Conservation (phyloP, 2,329 filamentous ascomycete genomes). For the Verticillium alfalfae region DNA sequence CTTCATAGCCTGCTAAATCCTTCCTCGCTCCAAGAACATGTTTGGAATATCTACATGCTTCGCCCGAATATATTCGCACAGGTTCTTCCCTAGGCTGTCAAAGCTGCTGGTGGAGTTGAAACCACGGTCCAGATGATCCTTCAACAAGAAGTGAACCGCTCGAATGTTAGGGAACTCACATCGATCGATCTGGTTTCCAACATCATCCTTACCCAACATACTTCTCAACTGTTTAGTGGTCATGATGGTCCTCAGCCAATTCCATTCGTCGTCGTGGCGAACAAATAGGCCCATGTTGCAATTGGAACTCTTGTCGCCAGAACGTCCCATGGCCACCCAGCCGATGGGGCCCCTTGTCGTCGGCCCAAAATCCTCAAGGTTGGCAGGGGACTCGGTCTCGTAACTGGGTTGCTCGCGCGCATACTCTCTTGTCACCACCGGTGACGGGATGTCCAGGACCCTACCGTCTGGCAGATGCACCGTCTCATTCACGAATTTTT, state of each 20-base stretch:
- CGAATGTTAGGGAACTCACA: constrained; percentile 19
- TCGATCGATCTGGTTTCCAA: constrained; percentile 28
- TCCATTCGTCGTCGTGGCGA: not conserved
- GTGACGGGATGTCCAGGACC: constrained; percentile 1
- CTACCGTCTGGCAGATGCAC: constrained; percentile 15
- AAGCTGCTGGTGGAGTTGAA: constrained; percentile 42
- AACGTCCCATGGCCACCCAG: not conserved
- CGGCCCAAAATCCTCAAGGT: not conserved
- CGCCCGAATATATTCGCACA: constrained; percentile 39
- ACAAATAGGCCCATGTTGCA: constrained; percentile 3
- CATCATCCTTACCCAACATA: constrained; percentile 20
- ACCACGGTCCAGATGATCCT: constrained; percentile 35
- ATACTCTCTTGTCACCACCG: not conserved
- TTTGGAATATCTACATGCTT: constrained; percentile 12
- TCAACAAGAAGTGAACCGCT: constrained; percentile 46
- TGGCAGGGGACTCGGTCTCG: not conserved
- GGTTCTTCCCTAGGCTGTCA: constrained; percentile 46
- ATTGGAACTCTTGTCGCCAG: constrained; percentile 2
- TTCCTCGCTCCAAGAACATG: not conserved
- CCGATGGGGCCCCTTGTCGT: not conserved
- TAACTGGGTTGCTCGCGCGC: not conserved
- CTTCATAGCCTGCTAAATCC: not conserved
- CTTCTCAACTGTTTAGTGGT: not conserved
- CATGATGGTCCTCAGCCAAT: not conserved
- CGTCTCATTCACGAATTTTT: constrained; percentile 13